These are phyloP conservation scores for Chalciporus sphaerocephalus DNA, from an alignment of 768 basidiomycete genomes.

Conservation along the genomic window DNA sequence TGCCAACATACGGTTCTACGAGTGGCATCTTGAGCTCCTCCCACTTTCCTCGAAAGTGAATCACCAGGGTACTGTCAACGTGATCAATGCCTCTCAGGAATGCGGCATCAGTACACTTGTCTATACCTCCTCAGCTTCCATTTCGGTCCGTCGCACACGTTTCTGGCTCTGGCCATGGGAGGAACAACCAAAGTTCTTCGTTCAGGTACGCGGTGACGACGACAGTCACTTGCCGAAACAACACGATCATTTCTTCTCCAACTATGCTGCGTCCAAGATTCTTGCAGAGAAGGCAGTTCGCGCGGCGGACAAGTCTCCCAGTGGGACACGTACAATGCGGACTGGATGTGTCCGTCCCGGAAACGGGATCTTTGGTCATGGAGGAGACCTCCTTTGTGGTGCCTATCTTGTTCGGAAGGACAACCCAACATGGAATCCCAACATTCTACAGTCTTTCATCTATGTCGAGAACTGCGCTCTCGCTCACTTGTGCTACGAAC, in stretches of 20 bases:
- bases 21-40: slow-evolving; percentile 50
- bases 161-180: slow-evolving; percentile 80
- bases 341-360: slow-evolving; percentile 78
- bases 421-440: slow-evolving; percentile 60
- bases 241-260: slow-evolving; percentile 69
- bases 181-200: slow-evolving; percentile 47
- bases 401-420: slow-evolving; percentile 55
- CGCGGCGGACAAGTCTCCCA: slow-evolving; percentile 35
- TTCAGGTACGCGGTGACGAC: slow-evolving; percentile 64
- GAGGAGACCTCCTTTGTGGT: slow-evolving; percentile 66
- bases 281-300: slow-evolving; percentile 51
- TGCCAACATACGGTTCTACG: slow-evolving; percentile 75
- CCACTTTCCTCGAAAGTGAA: slow-evolving; percentile 59
- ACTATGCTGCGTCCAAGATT: slow-evolving; percentile 67
- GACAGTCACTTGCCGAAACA: slow-evolving; percentile 46
- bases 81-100: slow-evolving; percentile 53
- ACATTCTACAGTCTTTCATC: slow-evolving; percentile 57
- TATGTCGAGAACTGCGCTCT: slow-evolving; percentile 76
- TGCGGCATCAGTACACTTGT: slow-evolving; percentile 56
- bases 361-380: slow-evolving; percentile 71
- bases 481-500: slow-evolving; percentile 71
- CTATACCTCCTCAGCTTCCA: slow-evolving; percentile 72
- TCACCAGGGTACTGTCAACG: slow-evolving; percentile 61
- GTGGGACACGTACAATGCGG: slow-evolving; percentile 38
- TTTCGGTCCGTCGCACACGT: slow-evolving; percentile 52